phyloP scores from a whole-genome alignment of 2,329 filamentous ascomycete species.

The Triangularia setosa region DNA sequence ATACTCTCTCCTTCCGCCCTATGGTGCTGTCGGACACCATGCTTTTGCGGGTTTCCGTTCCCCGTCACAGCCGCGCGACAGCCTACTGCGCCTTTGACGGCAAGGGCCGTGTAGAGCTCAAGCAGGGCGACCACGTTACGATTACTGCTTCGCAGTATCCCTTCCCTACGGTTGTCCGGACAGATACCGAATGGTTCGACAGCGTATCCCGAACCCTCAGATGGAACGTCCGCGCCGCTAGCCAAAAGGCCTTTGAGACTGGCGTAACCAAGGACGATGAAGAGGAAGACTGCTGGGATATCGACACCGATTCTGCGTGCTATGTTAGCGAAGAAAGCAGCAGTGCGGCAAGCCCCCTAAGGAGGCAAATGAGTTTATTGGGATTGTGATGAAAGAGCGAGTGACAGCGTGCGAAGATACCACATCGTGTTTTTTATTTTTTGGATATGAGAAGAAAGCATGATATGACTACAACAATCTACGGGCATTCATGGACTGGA shows the following conservation, averaged over 20 bases:
- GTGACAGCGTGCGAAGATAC: neutral
- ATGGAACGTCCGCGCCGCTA: slow-evolving; percentile 91
- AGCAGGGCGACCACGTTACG: slow-evolving; percentile 91
- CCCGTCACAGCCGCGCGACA: slow-evolving; percentile 78
- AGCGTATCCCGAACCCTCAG: slow-evolving; percentile 86
- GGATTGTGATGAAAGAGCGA: slow-evolving; percentile 33
- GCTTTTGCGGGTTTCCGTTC: slow-evolving; percentile 83
- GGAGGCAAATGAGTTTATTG: slow-evolving; percentile 70
- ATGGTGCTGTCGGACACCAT: slow-evolving; percentile 97
- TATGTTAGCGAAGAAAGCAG: slow-evolving; percentile 71
- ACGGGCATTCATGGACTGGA: neutral
- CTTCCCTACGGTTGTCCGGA: slow-evolving; percentile 91
- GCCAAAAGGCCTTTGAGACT: slow-evolving; percentile 82
- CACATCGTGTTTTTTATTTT: neutral
- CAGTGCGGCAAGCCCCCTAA: slow-evolving; percentile 61
- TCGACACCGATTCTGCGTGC: slow-evolving; percentile 78
- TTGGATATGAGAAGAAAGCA: neutral
- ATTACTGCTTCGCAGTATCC: slow-evolving; percentile 95
- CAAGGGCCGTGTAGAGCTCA: slow-evolving; percentile 89
- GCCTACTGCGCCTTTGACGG: slow-evolving; percentile 98
- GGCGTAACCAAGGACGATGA: slow-evolving; percentile 42
- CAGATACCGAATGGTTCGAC: slow-evolving; percentile 92
- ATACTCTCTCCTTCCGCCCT: slow-evolving; percentile 92
- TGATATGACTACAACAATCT: neutral
- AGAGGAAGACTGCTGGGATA: slow-evolving; percentile 73